phyloP scores from a whole-genome alignment of 192 early-diverging fungal species.

The Gryganskiella cystojenkinii region DNA sequence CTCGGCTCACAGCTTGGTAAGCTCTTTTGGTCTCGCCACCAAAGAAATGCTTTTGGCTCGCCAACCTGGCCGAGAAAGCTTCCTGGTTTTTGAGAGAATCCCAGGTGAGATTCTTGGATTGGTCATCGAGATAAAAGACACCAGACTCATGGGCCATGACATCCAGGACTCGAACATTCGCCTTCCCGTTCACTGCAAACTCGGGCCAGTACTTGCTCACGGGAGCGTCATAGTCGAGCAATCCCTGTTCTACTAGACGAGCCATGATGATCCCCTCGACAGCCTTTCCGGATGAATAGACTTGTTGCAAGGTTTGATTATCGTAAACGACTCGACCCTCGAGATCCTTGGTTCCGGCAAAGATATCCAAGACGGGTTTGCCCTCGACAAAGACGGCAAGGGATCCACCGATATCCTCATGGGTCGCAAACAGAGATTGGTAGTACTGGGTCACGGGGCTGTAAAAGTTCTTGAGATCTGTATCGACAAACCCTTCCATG shows the following conservation, averaged over 20 bases:
- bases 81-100: slow-evolving; percentile 62
- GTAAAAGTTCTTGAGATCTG: slow-evolving; percentile 10
- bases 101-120: slow-evolving; percentile 49
- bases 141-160: slow-evolving; percentile 74
- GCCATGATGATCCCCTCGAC: slow-evolving; percentile 71
- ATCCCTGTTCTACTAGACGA: slow-evolving; percentile 65
- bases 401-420: slow-evolving; percentile 62
- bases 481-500: slow-evolving; percentile 11
- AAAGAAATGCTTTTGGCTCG: slow-evolving; percentile 74
- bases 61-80: slow-evolving; percentile 59
- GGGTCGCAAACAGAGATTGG: slow-evolving; percentile 26
- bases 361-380: slow-evolving; percentile 67
- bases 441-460: slow-evolving; percentile 15
- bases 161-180: slow-evolving; percentile 70
- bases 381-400: slow-evolving; percentile 61
- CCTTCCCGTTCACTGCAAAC: slow-evolving; percentile 76
- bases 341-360: slow-evolving; percentile 67
- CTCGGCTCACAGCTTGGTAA: slow-evolving; percentile 74
- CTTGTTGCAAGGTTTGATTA: slow-evolving; percentile 68
- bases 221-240: slow-evolving; percentile 59
- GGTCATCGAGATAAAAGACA: slow-evolving; percentile 66
- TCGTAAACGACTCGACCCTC: slow-evolving; percentile 53
- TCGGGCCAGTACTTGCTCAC: slow-evolving; percentile 78
- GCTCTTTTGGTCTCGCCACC: slow-evolving; percentile 57
- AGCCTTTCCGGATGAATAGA: slow-evolving; percentile 72